Evolutionary conservation across 441 rosid genomes (phyloP).

Genomic region (Pelargonium myrrhifolium): DNA sequence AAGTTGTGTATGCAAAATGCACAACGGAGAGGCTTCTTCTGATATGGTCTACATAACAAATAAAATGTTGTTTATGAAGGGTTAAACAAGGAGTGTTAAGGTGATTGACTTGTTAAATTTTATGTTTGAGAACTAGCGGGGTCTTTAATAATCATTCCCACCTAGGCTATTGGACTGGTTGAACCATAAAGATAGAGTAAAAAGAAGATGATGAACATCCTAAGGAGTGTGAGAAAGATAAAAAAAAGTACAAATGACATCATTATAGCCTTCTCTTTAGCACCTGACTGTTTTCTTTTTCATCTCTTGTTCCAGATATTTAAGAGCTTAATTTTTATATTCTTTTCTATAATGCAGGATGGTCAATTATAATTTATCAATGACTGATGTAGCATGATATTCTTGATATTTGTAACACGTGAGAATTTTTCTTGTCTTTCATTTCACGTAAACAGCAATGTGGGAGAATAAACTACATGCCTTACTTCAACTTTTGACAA

Average conservation of each 20-base stretch:
- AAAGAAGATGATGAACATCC: not conserved
- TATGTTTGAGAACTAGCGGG: not conserved
- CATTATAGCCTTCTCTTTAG: not conserved
- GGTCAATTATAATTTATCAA: not conserved
- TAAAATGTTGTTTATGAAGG: no score
- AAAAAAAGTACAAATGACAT: not conserved
- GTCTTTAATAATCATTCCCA: not conserved
- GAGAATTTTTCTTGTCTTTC: not conserved
- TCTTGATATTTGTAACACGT: not conserved
- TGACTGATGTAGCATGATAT: not conserved
- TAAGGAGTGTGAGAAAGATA: not conserved
- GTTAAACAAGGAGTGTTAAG: not conserved
- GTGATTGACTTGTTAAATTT: not conserved
- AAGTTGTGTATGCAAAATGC: not conserved
- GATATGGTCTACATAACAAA: no score
- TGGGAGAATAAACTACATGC: not conserved
- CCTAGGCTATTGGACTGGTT: not conserved
- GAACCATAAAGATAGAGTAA: not conserved
- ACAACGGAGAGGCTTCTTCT: not conserved
- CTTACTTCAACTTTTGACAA: not conserved
- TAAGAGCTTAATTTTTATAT: not conserved
- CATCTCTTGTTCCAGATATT: not conserved
- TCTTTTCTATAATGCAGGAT: not conserved
- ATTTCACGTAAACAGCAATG: not conserved
- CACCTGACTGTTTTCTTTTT: not conserved